Base-by-base conservation (phyloP, 441 rosid genomes). In the Isatis lusitanica region DNA sequence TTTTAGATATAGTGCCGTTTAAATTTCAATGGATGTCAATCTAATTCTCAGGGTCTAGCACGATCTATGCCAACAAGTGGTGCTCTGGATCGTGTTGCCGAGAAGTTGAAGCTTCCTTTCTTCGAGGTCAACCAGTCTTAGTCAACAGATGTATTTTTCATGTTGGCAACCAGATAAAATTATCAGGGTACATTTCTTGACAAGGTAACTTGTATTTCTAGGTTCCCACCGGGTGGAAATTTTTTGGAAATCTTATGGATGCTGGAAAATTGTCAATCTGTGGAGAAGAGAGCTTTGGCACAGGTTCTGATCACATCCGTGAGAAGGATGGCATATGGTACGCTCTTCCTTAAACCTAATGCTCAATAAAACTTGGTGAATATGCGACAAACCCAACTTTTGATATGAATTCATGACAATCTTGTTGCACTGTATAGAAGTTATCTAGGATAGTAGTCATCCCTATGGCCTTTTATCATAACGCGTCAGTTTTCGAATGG, bases 241-340 rank as follows among this genome's bases (percentile, higher is more conserved):
- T 90, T 80, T 95, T 95, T 71, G 98, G 99, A 52, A 95, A 91
- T 84, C 97, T 95, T 53, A 91, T 93, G 98, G 99, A 95, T 76
- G 90, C 96, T 78, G 97, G 91, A 70, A 90, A 90, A 78, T 75
- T 95, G 88, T 93, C 98, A 36, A 77, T 93, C 62, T 95, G 97
- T 69, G 99, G 98, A 63, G 98, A 95, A 80, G 99, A 93, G 82
- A 93, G 98, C 83, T 95, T 95, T 69, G 98, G 98, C 76, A 93
- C 99, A 47, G 98, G 97, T 71, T 95, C 99, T 56, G 97, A 92
- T 87, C 98, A 95, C 82, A 83, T 95, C 74, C 92, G 94, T 17
- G 99, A 92, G 88, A 95, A 93, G 81, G 97, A 92, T 85, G 98
- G 96, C 71, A 87, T 93, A 81, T 90, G 98, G 98, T 95, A 95